phyloP scores from a whole-genome alignment of 768 basidiomycete genomes.

The Mycena latifolia region DNA sequence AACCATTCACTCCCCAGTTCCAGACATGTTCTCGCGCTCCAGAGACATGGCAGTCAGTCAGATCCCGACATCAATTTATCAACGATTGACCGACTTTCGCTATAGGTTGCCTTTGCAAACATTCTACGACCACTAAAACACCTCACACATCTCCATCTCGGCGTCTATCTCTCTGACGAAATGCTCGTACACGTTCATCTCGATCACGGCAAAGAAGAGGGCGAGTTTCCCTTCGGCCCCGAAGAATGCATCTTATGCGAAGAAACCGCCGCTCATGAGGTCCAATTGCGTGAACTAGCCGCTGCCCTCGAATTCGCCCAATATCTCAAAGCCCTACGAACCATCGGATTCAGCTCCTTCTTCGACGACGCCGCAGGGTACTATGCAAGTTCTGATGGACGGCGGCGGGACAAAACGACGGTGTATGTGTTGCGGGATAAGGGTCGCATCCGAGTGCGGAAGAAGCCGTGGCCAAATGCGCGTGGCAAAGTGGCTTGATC shows the following conservation, averaged over 20 bases:
- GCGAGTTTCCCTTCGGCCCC: slow-evolving; percentile 44
- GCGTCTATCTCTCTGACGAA: slow-evolving; percentile 72
- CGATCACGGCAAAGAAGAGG: slow-evolving; percentile 49
- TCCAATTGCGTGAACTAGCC: slow-evolving; percentile 59
- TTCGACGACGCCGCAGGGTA: slow-evolving; percentile 43
- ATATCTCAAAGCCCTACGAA: slow-evolving; percentile 56
- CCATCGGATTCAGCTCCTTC: slow-evolving; percentile 67
- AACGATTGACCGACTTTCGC: slow-evolving; percentile 8
- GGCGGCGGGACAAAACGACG: slow-evolving; percentile 46
- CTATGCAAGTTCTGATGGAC: slow-evolving; percentile 29
- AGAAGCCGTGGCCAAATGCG: slow-evolving; percentile 51
- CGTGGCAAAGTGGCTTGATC: slow-evolving; percentile 10
- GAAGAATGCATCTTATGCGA: slow-evolving; percentile 53
- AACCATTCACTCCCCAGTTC: slow-evolving; percentile 73
- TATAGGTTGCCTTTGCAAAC: slow-evolving; percentile 56
- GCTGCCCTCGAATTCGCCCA: slow-evolving; percentile 61
- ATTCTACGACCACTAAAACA: slow-evolving; percentile 60
- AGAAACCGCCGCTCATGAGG: slow-evolving; percentile 41
- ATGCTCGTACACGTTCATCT: slow-evolving; percentile 62
- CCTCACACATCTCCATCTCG: slow-evolving; percentile 66
- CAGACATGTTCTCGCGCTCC: slow-evolving; percentile 58
- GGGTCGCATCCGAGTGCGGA: slow-evolving; percentile 57
- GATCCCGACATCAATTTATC: background rate
- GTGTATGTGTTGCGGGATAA: slow-evolving; percentile 55
- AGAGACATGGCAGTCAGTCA: slow-evolving; percentile 65